Evolutionary conservation across 2,329 filamentous ascomycete genomes (phyloP), one percentile per base, ranked within the genome.

Genomic region (Coniella vitis): DNA sequence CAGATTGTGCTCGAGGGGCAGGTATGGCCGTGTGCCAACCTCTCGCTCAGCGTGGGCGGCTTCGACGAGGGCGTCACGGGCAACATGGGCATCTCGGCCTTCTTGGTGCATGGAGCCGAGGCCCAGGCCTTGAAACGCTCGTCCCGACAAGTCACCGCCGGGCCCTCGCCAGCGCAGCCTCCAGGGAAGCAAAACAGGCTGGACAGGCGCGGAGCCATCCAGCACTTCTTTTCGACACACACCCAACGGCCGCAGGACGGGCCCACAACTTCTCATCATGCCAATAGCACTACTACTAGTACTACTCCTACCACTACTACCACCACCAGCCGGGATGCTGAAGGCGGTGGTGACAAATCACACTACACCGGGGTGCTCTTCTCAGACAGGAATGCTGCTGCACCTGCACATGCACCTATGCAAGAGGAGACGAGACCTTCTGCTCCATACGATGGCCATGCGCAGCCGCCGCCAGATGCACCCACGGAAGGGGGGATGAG

Each of bases 1-100:
- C 90, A 95, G 58, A 82, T 95, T 32, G 74, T 88, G 10, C 76
- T 78, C 2, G 89, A 95, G 56, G 89, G 87, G 1, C 73, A 76
- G 45, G 83, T 87, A 14, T 97, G 90, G 89, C 93, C 93, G 7
- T 97, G 93, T 62, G 75, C 82, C n/a, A 93, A 95, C 61, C 72
- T 98, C 8, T 93, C 87, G 50, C 69, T 97, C 39, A 90, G 86
- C 55, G 88, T 97, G 20, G 84, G 82, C n/a, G 90, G 89, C 0
- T 96, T 97, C 56, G 90, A 97, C 64, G 90, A 96, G 56, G 87
- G 88, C 2, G 72, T 91, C 50, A 81, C 76, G 36, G 86, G 87
- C 4, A 97, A 95, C 61, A 84, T 83, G 72, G 87, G 86, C 31
- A 97, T 98, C 56, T 84, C 86, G 38, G 76, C 79, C 1, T 97